A percentile compares a stretch with the other conserved stretches of the same genome.
phyloP scores from a whole-genome alignment of 371 early-diverging fungal species.

The Mortierella sp. region DNA sequence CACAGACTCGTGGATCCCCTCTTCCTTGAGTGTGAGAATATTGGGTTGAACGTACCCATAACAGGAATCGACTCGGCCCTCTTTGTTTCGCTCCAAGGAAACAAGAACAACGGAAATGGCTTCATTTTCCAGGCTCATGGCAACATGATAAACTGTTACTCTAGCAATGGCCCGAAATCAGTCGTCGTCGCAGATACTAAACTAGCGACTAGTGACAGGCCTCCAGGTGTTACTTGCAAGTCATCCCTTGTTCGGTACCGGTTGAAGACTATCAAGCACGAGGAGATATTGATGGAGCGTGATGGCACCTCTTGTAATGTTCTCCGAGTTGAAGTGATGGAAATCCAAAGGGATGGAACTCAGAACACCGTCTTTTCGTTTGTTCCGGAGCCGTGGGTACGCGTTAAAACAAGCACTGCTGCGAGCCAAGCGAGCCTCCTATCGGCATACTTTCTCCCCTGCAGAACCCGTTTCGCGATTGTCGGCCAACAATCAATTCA shows the following conservation, averaged over 20 bases:
- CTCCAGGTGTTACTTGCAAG: slow-evolving; percentile 1
- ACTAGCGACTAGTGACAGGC: not conserved
- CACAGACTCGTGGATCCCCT: slow-evolving; percentile 35
- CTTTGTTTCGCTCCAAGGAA: slow-evolving; percentile 17
- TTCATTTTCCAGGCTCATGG: slow-evolving; percentile 25
- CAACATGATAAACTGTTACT: slow-evolving; percentile 28
- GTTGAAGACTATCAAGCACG: slow-evolving; percentile 10
- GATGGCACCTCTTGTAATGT: slow-evolving; percentile 42
- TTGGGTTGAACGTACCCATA: slow-evolving; percentile 19
- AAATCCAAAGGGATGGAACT: slow-evolving; percentile 11
- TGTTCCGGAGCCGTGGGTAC: slow-evolving; percentile 51
- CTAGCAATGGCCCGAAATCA: slow-evolving; percentile 9
- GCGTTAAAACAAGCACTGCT: slow-evolving; percentile 10
- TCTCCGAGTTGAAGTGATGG: slow-evolving; percentile 35
- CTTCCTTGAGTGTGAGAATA: slow-evolving; percentile 25
- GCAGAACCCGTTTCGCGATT: slow-evolving; percentile 26
- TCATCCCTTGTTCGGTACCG: slow-evolving; percentile 13
- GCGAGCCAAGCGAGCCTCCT: slow-evolving; percentile 13
- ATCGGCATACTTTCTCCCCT: slow-evolving; percentile 30
- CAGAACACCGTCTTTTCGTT: slow-evolving; percentile 28
- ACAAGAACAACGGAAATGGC: slow-evolving; percentile 11
- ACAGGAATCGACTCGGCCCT: slow-evolving; percentile 27
- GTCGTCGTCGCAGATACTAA: slow-evolving; percentile 1
- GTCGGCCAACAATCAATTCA: slow-evolving; percentile 17
- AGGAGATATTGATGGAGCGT: slow-evolving; percentile 31